Evolutionary conservation across 2,329 filamentous ascomycete genomes (phyloP).

Genomic region (Dryadomyces quercivorus): DNA sequence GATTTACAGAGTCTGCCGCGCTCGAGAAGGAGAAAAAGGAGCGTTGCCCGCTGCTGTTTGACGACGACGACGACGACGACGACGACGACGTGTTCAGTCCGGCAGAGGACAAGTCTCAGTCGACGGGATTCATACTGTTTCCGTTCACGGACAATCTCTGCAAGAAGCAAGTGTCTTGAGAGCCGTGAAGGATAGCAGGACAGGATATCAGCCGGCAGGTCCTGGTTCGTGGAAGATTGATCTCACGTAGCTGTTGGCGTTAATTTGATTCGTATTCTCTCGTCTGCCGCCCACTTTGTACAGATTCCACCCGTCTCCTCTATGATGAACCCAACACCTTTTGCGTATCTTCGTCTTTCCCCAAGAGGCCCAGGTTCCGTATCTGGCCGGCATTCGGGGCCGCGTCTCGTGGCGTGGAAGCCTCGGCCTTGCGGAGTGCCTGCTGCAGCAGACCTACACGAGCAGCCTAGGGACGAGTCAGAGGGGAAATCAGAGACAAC

Average conservation of each 20-base stretch:
- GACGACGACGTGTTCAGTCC: neutral
- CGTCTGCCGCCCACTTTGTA: neutral
- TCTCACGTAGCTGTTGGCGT: neutral
- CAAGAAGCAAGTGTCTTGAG: constrained; percentile 5
- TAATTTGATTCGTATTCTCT: neutral
- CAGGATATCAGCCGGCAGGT: neutral
- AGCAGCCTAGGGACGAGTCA: constrained; percentile 45
- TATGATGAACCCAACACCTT: constrained; percentile 32
- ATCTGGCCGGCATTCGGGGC: constrained; percentile 77
- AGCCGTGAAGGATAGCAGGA: too few species aligned
- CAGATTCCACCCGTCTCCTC: neutral
- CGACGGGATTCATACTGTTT: neutral
- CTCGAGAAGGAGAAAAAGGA: neutral
- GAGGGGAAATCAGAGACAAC: constrained; percentile 1
- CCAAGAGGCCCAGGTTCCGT: constrained; percentile 71
- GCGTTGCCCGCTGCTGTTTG: neutral
- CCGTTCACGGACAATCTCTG: constrained; percentile 10
- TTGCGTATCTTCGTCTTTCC: constrained; percentile 70
- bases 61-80: neutral
- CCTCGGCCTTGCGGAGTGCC: constrained; percentile 72
- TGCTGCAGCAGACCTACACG: constrained; percentile 68
- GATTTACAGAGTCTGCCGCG: too few species aligned
- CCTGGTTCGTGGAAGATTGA: neutral
- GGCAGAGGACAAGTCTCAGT: neutral
- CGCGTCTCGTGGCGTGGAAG: constrained; percentile 64